Evolutionary conservation across 2,329 filamentous ascomycete genomes (phyloP), one percentile per base, ranked within the genome.

Genomic region (Onygena corvina): DNA sequence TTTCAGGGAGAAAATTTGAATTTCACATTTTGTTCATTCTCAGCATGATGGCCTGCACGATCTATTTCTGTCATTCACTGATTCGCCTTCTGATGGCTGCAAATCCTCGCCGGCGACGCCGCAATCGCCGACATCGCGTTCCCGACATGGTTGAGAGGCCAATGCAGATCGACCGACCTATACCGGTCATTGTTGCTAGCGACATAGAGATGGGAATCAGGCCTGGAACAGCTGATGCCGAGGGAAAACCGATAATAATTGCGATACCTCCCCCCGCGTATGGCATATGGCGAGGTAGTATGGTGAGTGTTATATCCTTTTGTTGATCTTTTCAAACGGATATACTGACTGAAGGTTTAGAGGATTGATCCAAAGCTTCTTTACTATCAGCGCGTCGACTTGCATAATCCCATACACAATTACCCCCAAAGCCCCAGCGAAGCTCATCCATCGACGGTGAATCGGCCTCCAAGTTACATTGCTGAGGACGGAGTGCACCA

Each of bases 1-100:
- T 78, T 53, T 76, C 76, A 34, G 72, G 79, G 52, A 70, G 76
- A 46, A 77, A 76, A 35, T 78, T 78, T 62, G 83, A 87, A 64
- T 82, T 93, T 60, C 84, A 87, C 58, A 78, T 93, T 52, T 72
- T 93, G 48, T 75, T 94, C 52, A 81, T 94, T 50, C 74, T 94
- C 48, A 73, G 89, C 55, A 81, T 93, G 50, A 68, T 93, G 47
- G 71, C 82, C 47, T 76, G 82, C 29, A 81, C 83, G 1, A 78
- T 90, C 56, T 80, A 93, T 67, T 92, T 94, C 72, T 83, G 80
- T 59, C 86, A 93, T 65, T 79, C 81, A 35, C 68, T 92, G 12
- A 76, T 92, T 50, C 80, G 84, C 14, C 73, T 93, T 3, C 81
- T 78, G 64, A 76, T 93, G 66, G 65, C 84, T 44, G 65, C 83